Percentiles rank a stretch among this genome's conserved stretches.
phyloP scores from a whole-genome alignment of 2,329 filamentous ascomycete species.

The Tolypocladium tundrense region DNA sequence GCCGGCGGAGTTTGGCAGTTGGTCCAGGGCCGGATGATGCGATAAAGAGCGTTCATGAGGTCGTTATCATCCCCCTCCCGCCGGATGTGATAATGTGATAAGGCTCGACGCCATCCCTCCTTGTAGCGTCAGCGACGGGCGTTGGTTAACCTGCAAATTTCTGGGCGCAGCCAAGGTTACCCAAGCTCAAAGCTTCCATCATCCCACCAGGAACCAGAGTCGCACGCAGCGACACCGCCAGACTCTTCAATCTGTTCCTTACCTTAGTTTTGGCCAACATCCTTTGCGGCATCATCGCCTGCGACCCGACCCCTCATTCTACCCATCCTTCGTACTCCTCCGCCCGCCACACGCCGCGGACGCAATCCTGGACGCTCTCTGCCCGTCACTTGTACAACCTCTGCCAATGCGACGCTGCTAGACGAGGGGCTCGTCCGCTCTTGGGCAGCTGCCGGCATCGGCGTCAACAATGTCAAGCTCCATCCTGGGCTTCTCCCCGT shows the following conservation, averaged over 20 bases:
- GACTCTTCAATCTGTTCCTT: not conserved
- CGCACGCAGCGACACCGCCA: not conserved
- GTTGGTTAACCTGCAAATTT: not conserved
- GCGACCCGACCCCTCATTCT: not conserved
- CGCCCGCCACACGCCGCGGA: not conserved
- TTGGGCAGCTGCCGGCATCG: conserved; percentile 1
- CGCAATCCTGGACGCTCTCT: not conserved
- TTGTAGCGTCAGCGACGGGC: no score
- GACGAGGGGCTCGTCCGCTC: conserved; percentile 1
- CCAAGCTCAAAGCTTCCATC: not conserved
- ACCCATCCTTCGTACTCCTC: not conserved
- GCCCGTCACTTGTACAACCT: not conserved
- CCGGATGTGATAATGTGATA: not conserved
- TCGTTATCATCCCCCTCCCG: not conserved
- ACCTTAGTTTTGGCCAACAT: not conserved
- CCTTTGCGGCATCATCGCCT: not conserved
- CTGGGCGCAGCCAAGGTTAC: not conserved
- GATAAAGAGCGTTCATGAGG: not conserved
- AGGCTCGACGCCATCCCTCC: not conserved
- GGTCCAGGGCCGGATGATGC: not conserved
- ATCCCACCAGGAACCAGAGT: not conserved
- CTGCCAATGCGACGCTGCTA: not conserved
- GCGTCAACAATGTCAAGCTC: conserved; percentile 34
- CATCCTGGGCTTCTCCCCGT: conserved; percentile 35
- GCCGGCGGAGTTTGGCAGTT: not conserved